Percentiles rank a stretch among this genome's conserved stretches.
phyloP scores from a whole-genome alignment of 495 filamentous ascomycete genomes.

The Podospora conica region DNA sequence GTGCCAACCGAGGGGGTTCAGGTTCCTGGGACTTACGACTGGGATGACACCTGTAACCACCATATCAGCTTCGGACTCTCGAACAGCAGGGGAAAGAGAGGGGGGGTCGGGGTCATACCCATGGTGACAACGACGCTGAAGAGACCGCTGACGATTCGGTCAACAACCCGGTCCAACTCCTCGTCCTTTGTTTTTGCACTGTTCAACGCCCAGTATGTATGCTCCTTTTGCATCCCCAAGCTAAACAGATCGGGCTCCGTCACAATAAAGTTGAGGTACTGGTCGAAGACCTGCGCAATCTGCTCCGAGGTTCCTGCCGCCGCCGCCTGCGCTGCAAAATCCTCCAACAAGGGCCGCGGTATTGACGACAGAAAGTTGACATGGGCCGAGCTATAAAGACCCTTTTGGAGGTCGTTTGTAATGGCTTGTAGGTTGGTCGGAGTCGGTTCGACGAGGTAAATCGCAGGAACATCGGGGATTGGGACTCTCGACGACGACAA shows the following conservation, averaged over 20 bases:
- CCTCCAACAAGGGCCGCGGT: constrained; percentile 85
- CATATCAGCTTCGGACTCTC: background rate
- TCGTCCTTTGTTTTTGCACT: constrained; percentile 86
- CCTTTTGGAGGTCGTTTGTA: constrained; percentile 77
- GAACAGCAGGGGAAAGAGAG: background rate
- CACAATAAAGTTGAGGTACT: constrained; percentile 97
- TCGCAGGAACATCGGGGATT: constrained; percentile 93
- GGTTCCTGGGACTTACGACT: constrained; percentile 39
- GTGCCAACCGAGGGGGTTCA: background rate
- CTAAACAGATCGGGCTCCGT: constrained; percentile 95
- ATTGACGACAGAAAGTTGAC: constrained; percentile 97
- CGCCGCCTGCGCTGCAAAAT: constrained; percentile 86
- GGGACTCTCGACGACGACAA: constrained; percentile 76
- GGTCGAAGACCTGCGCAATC: constrained; percentile 90
- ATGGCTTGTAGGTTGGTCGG: constrained; percentile 72
- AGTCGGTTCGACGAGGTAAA: constrained; percentile 92
- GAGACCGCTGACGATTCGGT: constrained; percentile 86
- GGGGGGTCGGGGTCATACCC: constrained; percentile 52
- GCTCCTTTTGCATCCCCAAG: constrained; percentile 77
- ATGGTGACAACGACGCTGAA: constrained; percentile 97
- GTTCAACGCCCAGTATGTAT: constrained; percentile 88
- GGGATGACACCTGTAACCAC: constrained; percentile 65
- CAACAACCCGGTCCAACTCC: constrained; percentile 76
- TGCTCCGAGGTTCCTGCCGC: constrained; percentile 75
- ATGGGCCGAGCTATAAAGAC: constrained; percentile 88